Evolutionary conservation across 164 flowering plant genomes (phyloP).

Genomic region (Tinospora cordifolia): DNA sequence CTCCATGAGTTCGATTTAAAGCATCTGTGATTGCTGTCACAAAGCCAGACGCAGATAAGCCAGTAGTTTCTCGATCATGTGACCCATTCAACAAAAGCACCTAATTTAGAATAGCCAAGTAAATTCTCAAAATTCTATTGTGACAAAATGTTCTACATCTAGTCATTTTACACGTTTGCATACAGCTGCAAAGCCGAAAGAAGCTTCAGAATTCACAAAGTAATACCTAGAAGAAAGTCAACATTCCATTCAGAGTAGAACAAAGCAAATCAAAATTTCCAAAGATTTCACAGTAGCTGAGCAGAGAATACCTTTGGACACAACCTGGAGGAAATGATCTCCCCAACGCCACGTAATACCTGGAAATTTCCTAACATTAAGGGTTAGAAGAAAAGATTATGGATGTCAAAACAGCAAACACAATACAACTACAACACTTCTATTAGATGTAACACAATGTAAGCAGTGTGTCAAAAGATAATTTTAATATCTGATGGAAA

Average conservation of each 20-base stretch:
- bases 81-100: slow-evolving; percentile 89
- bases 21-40: slow-evolving; percentile 92
- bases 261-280: slow-evolving; percentile 1
- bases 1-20: slow-evolving; percentile 75
- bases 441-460: not conserved
- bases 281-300: not conserved
- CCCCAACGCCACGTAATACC: slow-evolving; percentile 88
- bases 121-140: not conserved
- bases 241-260: not conserved
- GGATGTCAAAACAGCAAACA: not conserved
- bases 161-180: not conserved
- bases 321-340: slow-evolving; percentile 67
- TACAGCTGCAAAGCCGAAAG: not conserved
- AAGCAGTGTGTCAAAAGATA: not conserved
- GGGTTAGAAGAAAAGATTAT: slow-evolving; percentile 5
- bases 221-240: not conserved
- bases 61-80: slow-evolving; percentile 77
- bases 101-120: slow-evolving; percentile 24
- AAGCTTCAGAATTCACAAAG: slow-evolving; percentile 2
- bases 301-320: slow-evolving; percentile 66
- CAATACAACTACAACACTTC: not conserved
- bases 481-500: not conserved
- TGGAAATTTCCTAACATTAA: slow-evolving; percentile 18
- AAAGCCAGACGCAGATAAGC: slow-evolving; percentile 72
- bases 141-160: not conserved